Conservation (phyloP, 2,329 filamentous ascomycete species). For the Lasiodiplodia citricola region DNA sequence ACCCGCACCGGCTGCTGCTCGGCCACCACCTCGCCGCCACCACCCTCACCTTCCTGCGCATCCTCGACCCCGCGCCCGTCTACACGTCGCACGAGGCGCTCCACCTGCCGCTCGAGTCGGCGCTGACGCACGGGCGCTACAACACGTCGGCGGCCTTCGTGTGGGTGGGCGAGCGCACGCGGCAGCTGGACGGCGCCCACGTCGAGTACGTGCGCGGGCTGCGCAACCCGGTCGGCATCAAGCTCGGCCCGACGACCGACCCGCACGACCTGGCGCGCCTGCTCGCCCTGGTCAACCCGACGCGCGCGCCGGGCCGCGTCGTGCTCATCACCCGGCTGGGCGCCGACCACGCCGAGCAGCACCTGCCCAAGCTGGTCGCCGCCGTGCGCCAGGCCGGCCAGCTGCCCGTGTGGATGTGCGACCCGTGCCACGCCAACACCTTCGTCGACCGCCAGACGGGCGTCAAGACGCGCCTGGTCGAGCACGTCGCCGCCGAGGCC, state of each 20-base stretch:
- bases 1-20: too few species aligned
- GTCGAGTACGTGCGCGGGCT: too few species aligned
- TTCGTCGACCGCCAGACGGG: not conserved
- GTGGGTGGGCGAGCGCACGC: too few species aligned
- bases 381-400: not conserved
- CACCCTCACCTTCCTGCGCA: not conserved
- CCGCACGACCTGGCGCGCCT: not conserved
- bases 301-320: not conserved
- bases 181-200: too few species aligned
- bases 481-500: not conserved
- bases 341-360: too few species aligned
- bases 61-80: not conserved
- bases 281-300: not conserved
- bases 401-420: not conserved
- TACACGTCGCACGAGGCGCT: not conserved
- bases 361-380: too few species aligned
- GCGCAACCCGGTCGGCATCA: not conserved
- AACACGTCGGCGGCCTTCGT: too few species aligned
- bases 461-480: not conserved
- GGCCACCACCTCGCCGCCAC: not conserved
- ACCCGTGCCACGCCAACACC: not conserved
- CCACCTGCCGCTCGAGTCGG: too few species aligned
- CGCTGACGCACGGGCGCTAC: too few species aligned
- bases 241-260: not conserved
- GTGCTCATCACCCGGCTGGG: not conserved